Evolutionary conservation across 805 yeast genomes (phyloP), one percentile per base, ranked within the genome.

Genomic region (Kregervanrija delftensis): DNA sequence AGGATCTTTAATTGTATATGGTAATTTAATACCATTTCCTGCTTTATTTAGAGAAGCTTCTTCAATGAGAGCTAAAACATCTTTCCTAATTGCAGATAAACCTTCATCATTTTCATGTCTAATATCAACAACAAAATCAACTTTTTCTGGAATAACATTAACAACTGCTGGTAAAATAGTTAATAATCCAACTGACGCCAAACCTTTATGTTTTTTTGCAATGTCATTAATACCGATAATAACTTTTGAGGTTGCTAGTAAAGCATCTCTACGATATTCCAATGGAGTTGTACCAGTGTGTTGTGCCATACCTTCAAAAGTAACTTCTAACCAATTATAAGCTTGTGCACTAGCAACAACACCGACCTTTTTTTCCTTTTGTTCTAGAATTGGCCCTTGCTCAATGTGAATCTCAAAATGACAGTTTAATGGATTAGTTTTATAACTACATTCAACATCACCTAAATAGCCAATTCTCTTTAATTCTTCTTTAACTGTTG

Each of bases 231-330:
- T 77, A 39, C 66, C 69, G 11, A 69, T 69, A 35, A 81, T 75
- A 71, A 82, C 74, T 47, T 67, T 69, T 2, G 86, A 66, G 8
- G 82, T 75, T 1, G 81, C 74, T 11, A 79, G 65, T 40, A 81
- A 55, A 0, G 88, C 79, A 60, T 83, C 89, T 16, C 74, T 68
- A 54, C 89, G 70, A 41, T 75, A 67, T 34, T 64, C 61, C 64
- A 83, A 64, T n/a, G 88, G 88, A 0, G 89, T 83, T 1, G 88
- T 79, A 13, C 90, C 90, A 0, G 89, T 79, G 56, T 83, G 90
- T 43, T 79, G 80, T 3, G 86, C 83, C 51, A 70, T 73, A 36
- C 90, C 90, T 9, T 55, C 64, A 16, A 83, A 73, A 13, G 61
- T 68, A 17, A 79, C 68, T 40, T 72, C 75, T 43, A 69, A 67